phyloP scores from a whole-genome alignment of 257 asterid species.

The Capsicum chinense region DNA sequence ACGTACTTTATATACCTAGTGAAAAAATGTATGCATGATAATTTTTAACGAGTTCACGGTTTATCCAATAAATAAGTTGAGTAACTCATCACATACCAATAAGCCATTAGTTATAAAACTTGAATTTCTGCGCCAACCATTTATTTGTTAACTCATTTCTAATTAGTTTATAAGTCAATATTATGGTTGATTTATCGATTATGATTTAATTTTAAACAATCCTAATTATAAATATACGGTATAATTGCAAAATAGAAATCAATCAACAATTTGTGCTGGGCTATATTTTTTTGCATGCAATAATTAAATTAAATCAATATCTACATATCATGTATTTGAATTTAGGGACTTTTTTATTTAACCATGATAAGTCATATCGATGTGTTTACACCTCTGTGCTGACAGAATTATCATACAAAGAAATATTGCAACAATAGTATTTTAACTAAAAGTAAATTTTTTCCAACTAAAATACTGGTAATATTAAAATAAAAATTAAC shows the following conservation, averaged over 20 bases:
- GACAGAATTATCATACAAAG: background rate
- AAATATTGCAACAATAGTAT: background rate
- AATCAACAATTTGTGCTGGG: background rate
- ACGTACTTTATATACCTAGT: too few relatives aligned
- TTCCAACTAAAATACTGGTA: background rate
- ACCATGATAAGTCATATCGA: background rate
- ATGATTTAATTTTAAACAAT: too few relatives aligned
- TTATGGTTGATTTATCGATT: too few relatives aligned
- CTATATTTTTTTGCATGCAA: background rate
- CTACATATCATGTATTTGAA: background rate
- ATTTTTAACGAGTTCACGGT: too few relatives aligned
- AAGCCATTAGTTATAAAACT: too few relatives aligned
- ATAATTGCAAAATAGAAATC: background rate
- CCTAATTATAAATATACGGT: background rate
- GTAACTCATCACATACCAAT: too few relatives aligned
- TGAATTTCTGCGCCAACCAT: too few relatives aligned
- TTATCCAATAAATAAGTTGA: too few relatives aligned
- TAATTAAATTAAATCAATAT: background rate
- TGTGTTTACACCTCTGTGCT: background rate
- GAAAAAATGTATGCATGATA: too few relatives aligned
- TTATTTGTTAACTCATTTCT: too few relatives aligned
- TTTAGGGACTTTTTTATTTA: background rate
- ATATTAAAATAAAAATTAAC: background rate
- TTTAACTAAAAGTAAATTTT: background rate
- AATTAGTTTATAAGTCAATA: too few relatives aligned